Percentiles rank a stretch among this genome's conserved stretches.
Evolutionary conservation across 2,329 filamentous ascomycete genomes (phyloP).

Genomic region (Aureobasidium sp.): DNA sequence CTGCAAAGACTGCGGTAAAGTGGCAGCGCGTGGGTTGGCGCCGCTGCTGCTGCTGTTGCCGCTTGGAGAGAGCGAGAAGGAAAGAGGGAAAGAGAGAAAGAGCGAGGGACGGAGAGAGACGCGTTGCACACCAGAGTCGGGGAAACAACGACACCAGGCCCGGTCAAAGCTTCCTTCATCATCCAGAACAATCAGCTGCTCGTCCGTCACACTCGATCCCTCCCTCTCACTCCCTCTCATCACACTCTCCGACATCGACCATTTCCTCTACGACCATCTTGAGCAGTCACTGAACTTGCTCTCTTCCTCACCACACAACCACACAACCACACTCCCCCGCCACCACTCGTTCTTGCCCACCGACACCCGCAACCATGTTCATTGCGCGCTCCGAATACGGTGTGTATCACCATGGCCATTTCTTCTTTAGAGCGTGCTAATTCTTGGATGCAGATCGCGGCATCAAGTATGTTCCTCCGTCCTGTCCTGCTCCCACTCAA

Average conservation of each 20-base stretch:
- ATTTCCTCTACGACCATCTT: background rate
- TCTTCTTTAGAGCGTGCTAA: slow-evolving; percentile 18
- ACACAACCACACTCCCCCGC: background rate
- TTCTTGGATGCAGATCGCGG: slow-evolving; percentile 64
- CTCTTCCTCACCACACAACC: background rate
- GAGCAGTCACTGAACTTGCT: background rate
- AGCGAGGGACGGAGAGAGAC: background rate
- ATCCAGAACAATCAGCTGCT: background rate
- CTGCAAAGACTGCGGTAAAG: background rate
- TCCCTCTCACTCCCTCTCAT: background rate
- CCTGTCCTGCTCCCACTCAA: slow-evolving; percentile 44
- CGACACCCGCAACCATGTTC: slow-evolving; percentile 72
- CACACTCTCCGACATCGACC: background rate
- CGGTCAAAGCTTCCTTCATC: background rate
- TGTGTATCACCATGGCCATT: slow-evolving; percentile 43
- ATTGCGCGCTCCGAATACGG: slow-evolving; percentile 99
- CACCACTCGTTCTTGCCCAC: slow-evolving; percentile 9
- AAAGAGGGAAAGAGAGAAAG: too few species aligned
- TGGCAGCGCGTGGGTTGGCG: background rate
- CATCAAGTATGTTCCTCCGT: slow-evolving; percentile 67
- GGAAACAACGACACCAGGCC: background rate
- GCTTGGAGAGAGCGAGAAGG: too few species aligned
- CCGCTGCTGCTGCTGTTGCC: too few species aligned
- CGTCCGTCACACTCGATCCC: background rate
- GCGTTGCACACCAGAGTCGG: background rate